Conservation (phyloP, 176 grass and related monocot genomes). For the Cocos nucifera region DNA sequence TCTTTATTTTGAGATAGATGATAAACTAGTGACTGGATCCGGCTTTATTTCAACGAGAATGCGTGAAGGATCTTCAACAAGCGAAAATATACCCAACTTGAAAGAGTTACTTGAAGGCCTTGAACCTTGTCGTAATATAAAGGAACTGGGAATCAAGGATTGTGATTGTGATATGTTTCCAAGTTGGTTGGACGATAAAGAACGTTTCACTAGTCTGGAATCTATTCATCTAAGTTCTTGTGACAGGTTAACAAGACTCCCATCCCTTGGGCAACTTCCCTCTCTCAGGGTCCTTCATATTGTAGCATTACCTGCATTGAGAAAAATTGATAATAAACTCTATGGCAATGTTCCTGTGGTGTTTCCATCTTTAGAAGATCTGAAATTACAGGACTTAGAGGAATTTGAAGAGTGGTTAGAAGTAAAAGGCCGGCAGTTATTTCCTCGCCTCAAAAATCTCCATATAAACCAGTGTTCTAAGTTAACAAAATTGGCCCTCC, state of each 20-base stretch:
- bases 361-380: conserved; percentile 33
- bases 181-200: conserved; percentile 21
- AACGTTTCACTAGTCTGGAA: conserved; percentile 11
- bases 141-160: conserved; percentile 16
- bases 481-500: conserved; percentile 2
- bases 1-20: too few relatives aligned
- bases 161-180: conserved; percentile 14
- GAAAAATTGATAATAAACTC: conserved; percentile 20
- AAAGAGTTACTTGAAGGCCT: too few relatives aligned
- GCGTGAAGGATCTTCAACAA: too few relatives aligned
- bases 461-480: conserved; percentile 20
- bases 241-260: conserved; percentile 12
- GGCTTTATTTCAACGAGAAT: too few relatives aligned
- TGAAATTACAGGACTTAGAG: conserved; percentile 18
- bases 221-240: conserved; percentile 9
- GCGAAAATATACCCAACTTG: too few relatives aligned
- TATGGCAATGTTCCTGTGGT: conserved; percentile 20
- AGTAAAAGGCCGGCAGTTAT: conserved; percentile 1
- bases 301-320: background rate
- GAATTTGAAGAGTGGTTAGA: conserved; percentile 20
- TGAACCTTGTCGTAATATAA: background rate
- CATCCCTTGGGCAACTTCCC: conserved; percentile 32
- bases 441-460: conserved; percentile 4
- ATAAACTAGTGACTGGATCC: too few relatives aligned
- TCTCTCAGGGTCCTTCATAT: conserved; percentile 21